These are phyloP conservation scores for Saccharomycopsis oosterbeekiorum DNA, from an alignment of 805 yeast genomes.

Conservation along the genomic window DNA sequence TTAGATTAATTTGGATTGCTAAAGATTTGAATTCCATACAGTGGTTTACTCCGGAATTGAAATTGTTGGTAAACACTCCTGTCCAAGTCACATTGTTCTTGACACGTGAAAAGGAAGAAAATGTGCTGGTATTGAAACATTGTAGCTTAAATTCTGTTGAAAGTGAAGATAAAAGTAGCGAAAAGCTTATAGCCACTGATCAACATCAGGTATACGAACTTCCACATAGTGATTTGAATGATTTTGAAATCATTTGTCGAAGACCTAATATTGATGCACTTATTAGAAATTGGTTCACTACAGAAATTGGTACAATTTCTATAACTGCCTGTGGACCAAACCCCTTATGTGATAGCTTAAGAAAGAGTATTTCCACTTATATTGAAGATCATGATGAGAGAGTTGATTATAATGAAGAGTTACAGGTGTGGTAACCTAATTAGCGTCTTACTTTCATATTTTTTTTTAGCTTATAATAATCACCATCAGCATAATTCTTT, in stretches of 20 bases:
- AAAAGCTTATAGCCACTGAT: neutral
- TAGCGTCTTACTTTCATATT: neutral
- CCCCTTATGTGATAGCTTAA: slow-evolving; percentile 43
- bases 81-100: slow-evolving; percentile 29
- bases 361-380: slow-evolving; percentile 37
- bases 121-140: neutral
- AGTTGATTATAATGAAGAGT: slow-evolving; percentile 65
- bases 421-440: slow-evolving; percentile 51
- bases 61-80: slow-evolving; percentile 22
- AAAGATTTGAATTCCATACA: slow-evolving; percentile 40
- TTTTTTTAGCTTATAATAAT: too few relatives aligned
- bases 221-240: slow-evolving; percentile 1
- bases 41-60: slow-evolving; percentile 39
- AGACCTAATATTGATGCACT: slow-evolving; percentile 39
- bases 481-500: too few relatives aligned
- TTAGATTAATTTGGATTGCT: slow-evolving; percentile 55
- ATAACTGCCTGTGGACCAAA: slow-evolving; percentile 59
- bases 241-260: slow-evolving; percentile 29
- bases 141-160: neutral
- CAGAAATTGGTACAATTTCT: slow-evolving; percentile 36
- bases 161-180: neutral
- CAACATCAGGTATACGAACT: neutral
- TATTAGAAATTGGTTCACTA: slow-evolving; percentile 29
- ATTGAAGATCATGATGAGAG: slow-evolving; percentile 35
- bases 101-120: slow-evolving; percentile 23